These are phyloP conservation scores for Ceratopteris richardii DNA, from an alignment of 75 land plant genomes.

Conservation along the genomic window DNA sequence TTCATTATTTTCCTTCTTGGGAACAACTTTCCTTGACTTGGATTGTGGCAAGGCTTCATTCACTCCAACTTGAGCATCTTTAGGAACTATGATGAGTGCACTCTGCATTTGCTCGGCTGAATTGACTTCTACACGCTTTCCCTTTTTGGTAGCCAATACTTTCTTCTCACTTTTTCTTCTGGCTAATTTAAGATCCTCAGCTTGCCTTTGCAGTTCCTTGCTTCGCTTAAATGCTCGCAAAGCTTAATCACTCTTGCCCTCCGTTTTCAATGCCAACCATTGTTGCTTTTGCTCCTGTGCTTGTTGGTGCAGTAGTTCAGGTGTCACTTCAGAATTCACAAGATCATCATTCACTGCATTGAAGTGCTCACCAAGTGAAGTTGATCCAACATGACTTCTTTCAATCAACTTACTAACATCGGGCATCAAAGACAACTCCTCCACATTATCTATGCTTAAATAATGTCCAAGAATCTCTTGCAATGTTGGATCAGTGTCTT, in stretches of 20 bases:
- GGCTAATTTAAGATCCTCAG: conserved; percentile 58
- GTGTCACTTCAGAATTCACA: conserved; percentile 36
- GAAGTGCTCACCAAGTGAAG: not conserved
- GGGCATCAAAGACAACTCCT: not conserved
- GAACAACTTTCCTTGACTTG: not conserved
- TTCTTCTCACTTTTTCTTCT: conserved; percentile 52
- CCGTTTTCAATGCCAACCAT: conserved; percentile 57
- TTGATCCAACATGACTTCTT: not conserved
- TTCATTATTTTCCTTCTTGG: conserved; percentile 17
- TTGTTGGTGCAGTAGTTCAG: conserved; percentile 67
- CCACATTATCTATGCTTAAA: too few relatives aligned
- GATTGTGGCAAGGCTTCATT: not conserved
- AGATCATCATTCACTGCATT: not conserved
- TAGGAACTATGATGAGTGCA: not conserved
- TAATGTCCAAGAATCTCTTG: too few relatives aligned
- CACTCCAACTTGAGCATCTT: not conserved
- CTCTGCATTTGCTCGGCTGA: not conserved
- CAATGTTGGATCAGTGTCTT: too few relatives aligned
- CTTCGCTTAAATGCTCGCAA: conserved; percentile 79
- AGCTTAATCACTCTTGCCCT: conserved; percentile 86
- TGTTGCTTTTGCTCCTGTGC: conserved; percentile 76
- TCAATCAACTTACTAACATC: not conserved
- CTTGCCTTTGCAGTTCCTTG: conserved; percentile 89
- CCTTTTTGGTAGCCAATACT: conserved; percentile 16
- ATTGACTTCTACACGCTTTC: not conserved